Percentiles rank a stretch among this genome's conserved stretches.
phyloP scores from a whole-genome alignment of 2,329 filamentous ascomycete genomes.

The Microcyclospora tardicrescens region DNA sequence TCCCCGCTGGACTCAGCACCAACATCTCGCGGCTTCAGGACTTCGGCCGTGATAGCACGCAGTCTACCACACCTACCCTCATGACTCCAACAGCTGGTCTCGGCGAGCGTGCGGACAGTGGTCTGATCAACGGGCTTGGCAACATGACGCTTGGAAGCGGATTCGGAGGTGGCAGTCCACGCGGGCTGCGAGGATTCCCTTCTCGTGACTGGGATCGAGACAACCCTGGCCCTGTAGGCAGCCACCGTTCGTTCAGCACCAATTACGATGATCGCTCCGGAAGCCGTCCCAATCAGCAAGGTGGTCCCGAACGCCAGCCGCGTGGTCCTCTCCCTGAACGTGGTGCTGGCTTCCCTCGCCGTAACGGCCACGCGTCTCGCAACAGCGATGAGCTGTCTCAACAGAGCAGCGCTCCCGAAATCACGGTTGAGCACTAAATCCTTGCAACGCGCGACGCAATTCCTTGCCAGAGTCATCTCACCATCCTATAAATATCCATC shows the following conservation, averaged over 20 bases:
- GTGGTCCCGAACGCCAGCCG: slow-evolving; percentile 46
- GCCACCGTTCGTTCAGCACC: slow-evolving; percentile 49
- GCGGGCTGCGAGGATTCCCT: slow-evolving; percentile 46
- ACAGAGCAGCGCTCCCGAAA: slow-evolving; percentile 45
- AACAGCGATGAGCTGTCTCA: slow-evolving; percentile 51
- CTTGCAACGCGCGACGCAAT: background rate
- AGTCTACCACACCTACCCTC: slow-evolving; percentile 53
- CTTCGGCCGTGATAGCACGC: slow-evolving; percentile 42
- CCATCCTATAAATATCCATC: too few species aligned
- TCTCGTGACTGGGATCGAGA: slow-evolving; percentile 42
- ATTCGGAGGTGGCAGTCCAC: slow-evolving; percentile 40
- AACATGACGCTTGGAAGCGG: slow-evolving; percentile 45
- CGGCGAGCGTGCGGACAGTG: slow-evolving; percentile 19
- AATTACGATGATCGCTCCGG: slow-evolving; percentile 43
- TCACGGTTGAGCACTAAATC: slow-evolving; percentile 47
- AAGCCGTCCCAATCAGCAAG: slow-evolving; percentile 28
- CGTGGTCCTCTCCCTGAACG: slow-evolving; percentile 49
- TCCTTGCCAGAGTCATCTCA: too few species aligned
- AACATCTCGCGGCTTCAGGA: slow-evolving; percentile 51
- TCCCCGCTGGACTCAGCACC: slow-evolving; percentile 54
- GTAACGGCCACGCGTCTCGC: slow-evolving; percentile 49
- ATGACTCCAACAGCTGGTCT: slow-evolving; percentile 40
- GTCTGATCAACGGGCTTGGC: slow-evolving; percentile 51
- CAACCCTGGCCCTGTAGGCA: slow-evolving; percentile 48
- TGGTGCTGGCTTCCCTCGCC: slow-evolving; percentile 45